phyloP scores from a whole-genome alignment of 2,329 filamentous ascomycete species.

The Achaetomium macrosporum region DNA sequence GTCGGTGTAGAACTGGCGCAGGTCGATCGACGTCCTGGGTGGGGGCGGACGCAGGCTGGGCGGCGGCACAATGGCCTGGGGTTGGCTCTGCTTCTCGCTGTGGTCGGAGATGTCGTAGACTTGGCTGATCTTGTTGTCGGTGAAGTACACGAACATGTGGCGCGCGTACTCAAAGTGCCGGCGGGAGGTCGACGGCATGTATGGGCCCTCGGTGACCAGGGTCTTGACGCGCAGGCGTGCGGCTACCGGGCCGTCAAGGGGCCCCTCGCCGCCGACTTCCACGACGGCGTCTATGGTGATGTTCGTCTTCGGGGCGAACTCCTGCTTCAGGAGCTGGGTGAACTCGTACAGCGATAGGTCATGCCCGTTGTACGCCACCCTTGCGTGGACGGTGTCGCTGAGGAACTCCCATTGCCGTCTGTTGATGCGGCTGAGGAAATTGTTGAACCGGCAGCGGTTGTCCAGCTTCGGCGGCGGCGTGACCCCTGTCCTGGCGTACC shows the following conservation, averaged over 20 bases:
- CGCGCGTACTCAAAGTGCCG: conserved; percentile 12
- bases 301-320: conserved; percentile 11
- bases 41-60: conserved; percentile 12
- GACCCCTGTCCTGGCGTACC: conserved; percentile 8
- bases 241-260: conserved; percentile 9
- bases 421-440: conserved; percentile 19
- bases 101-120: conserved; percentile 13
- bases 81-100: conserved; percentile 3
- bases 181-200: neutral
- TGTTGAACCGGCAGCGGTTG: conserved; percentile 15
- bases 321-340: conserved; percentile 11
- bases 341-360: conserved; percentile 16
- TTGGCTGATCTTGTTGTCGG: conserved; percentile 11
- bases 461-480: conserved; percentile 10
- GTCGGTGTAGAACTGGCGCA: conserved; percentile 16
- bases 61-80: neutral
- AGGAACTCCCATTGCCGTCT: conserved; percentile 16
- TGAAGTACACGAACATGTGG: conserved; percentile 18
- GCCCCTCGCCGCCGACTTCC: conserved; percentile 6
- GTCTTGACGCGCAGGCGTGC: conserved; percentile 17
- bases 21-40: conserved; percentile 13
- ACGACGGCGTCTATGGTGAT: conserved; percentile 10
- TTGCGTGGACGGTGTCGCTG: conserved; percentile 2
- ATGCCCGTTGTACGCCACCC: conserved; percentile 15
- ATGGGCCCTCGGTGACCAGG: neutral